Percentiles rank a stretch among this genome's conserved stretches.
phyloP scores from a whole-genome alignment of 1,139 yeast species.

The Candida neerlandica region DNA sequence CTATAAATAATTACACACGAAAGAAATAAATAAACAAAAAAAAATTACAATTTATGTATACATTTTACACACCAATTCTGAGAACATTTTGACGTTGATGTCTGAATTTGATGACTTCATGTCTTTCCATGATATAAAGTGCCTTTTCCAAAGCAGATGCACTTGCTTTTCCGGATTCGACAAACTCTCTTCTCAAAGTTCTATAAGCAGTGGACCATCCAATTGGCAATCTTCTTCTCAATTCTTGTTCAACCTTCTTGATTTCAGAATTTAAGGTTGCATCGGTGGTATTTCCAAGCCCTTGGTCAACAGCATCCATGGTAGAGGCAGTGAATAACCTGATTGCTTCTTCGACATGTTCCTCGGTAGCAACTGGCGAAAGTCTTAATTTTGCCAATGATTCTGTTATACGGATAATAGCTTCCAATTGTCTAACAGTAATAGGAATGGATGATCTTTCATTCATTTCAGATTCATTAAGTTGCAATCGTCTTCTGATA shows the following conservation, averaged over 20 bases:
- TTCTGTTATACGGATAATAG: slow-evolving; percentile 94
- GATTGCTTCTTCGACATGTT: slow-evolving; percentile 95
- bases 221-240: slow-evolving; percentile 88
- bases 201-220: slow-evolving; percentile 95
- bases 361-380: slow-evolving; percentile 81
- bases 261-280: slow-evolving; percentile 69
- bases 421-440: slow-evolving; percentile 96
- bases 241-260: slow-evolving; percentile 76
- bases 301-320: slow-evolving; percentile 95
- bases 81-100: slow-evolving; percentile 86
- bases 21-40: neutral
- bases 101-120: slow-evolving; percentile 83
- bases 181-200: slow-evolving; percentile 83
- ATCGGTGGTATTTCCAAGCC: slow-evolving; percentile 54
- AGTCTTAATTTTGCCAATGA: slow-evolving; percentile 86
- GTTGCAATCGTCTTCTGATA: slow-evolving; percentile 81
- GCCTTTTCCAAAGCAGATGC: slow-evolving; percentile 84
- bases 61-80: slow-evolving; percentile 68
- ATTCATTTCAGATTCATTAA: slow-evolving; percentile 77
- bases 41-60: neutral
- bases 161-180: slow-evolving; percentile 65
- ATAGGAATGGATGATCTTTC: slow-evolving; percentile 96
- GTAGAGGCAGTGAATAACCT: slow-evolving; percentile 95
- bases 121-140: slow-evolving; percentile 76
- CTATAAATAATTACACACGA: slow-evolving; percentile 2